phyloP scores from a whole-genome alignment of 2,329 filamentous ascomycete genomes.

The Trichophyton equinum region DNA sequence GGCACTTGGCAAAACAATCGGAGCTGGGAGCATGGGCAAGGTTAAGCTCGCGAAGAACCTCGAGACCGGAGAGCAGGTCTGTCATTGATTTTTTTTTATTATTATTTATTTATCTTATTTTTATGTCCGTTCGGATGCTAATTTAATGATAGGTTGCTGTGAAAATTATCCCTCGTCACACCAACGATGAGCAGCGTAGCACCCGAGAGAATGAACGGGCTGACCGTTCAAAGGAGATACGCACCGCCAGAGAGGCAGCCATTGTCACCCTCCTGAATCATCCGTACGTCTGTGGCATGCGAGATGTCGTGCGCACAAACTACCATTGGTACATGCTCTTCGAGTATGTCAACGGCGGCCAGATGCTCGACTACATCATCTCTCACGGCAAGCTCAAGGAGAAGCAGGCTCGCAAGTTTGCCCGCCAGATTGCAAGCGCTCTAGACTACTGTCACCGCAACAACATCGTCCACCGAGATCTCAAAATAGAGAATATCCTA shows the following conservation, averaged over 20 bases:
- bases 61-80: conserved; percentile 80
- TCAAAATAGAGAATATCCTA: conserved; percentile 98
- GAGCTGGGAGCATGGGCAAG: conserved; percentile 96
- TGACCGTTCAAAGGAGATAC: conserved; percentile 91
- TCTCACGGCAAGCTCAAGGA: conserved; percentile 95
- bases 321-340: conserved; percentile 99
- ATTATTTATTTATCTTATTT: too few species aligned
- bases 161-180: conserved; percentile 89
- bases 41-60: conserved; percentile 89
- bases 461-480: conserved; percentile 90
- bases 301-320: conserved; percentile 87
- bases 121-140: neutral
- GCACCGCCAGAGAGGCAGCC: conserved; percentile 86
- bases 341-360: conserved; percentile 95
- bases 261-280: conserved; percentile 91
- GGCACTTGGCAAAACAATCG: conserved; percentile 92
- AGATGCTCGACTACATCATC: conserved; percentile 99
- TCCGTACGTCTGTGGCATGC: conserved; percentile 89
- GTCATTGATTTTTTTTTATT: conserved; percentile 16
- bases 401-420: conserved; percentile 96
- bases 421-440: conserved; percentile 89
- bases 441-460: conserved; percentile 96
- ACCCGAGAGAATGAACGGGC: conserved; percentile 70
- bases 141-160: conserved; percentile 59
- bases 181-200: conserved; percentile 67